Conservation (phyloP, 1,139 yeast genomes). For the Wickerhamomyces sp. region DNA sequence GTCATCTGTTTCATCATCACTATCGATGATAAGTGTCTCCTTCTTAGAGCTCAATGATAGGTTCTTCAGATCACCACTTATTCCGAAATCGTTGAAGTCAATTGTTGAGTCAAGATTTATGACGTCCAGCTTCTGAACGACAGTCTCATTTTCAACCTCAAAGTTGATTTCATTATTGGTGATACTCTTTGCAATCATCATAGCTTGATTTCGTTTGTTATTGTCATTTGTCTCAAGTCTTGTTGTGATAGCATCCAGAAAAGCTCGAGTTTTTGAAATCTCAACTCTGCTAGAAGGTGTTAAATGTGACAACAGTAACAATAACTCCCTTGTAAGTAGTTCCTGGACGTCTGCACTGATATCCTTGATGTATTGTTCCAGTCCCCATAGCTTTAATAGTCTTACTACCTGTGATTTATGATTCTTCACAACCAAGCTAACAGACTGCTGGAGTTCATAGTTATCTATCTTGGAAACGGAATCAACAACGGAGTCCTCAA, state of each 20-base stretch:
- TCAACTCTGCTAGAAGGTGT: conserved; percentile 9
- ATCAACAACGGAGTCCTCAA: conserved; percentile 12
- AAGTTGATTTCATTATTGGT: conserved; percentile 27
- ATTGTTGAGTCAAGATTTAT: conserved; percentile 9
- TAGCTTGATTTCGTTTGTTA: conserved; percentile 29
- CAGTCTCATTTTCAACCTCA: conserved; percentile 26
- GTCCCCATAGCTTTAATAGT: conserved; percentile 22
- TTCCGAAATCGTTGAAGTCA: conserved; percentile 20
- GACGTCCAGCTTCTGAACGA: conserved; percentile 14
- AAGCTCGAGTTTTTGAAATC: conserved; percentile 22
- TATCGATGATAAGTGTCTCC: conserved; percentile 7
- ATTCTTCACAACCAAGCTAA: conserved; percentile 11
- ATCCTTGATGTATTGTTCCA: conserved; percentile 18
- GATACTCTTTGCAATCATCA: conserved; percentile 32
- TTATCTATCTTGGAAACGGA: conserved; percentile 18
- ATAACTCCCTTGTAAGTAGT: conserved; percentile 18
- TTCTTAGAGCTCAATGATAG: conserved; percentile 13
- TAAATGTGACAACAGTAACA: conserved; percentile 19
- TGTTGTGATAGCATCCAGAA: conserved; percentile 29
- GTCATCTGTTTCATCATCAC: conserved; percentile 13
- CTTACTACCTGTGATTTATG: conserved; percentile 1
- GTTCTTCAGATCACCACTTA: conserved; percentile 9
- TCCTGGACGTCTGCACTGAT: conserved; percentile 12
- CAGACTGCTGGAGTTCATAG: conserved; percentile 20
- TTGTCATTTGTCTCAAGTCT: conserved; percentile 26